Evolutionary conservation across 2,329 filamentous ascomycete genomes (phyloP), one percentile per base, ranked within the genome.

Genomic region (Capronia americana): DNA sequence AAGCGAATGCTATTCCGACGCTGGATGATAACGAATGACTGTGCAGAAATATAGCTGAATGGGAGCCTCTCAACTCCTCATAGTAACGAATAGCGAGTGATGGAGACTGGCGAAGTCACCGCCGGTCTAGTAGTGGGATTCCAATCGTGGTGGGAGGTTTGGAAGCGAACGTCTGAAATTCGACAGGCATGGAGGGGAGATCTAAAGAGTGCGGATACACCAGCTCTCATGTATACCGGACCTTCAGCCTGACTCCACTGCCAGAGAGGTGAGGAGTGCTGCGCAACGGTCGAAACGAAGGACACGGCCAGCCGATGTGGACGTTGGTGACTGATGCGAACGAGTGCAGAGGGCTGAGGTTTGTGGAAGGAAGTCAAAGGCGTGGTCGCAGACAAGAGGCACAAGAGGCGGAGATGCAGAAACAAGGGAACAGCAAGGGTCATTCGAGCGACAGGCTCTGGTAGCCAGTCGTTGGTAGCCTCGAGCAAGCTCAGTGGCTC

Each of bases 21-120:
- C 28, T 54, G 57, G 41, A 24, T 20, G 14, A 41, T 54, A 66
- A 66, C 59, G 64, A 66, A 62, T 50, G 64, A 63, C 60, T 63
- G 60, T 63, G 64, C 64, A 32, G 54, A 55, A 30, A 61, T 38
- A 60, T 55, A 44, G 32, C 38, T 23, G 59, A 41, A 5, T 20
- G 51, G 26, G 2, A 17, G 7, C 12, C 23, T 14, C 34, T 66
- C 60, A 66, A 60, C 58, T n/a, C 54, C 56, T 66, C 64, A 66
- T 66, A 46, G 48, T 50, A 41, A 20, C 53, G 30, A 61, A 57
- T 20, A 51, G 51, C n/a, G 41, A 32, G 50, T 32, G 51, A 51
- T 34, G 14, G 24, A 57, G 41, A 26, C 46, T 58, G 51, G 44
- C 64, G 32, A 62, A 38, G 53, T 50, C 50, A 20, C 41, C 54